Conservation (phyloP, 768 basidiomycete genomes). For the Paxillus involutus region DNA sequence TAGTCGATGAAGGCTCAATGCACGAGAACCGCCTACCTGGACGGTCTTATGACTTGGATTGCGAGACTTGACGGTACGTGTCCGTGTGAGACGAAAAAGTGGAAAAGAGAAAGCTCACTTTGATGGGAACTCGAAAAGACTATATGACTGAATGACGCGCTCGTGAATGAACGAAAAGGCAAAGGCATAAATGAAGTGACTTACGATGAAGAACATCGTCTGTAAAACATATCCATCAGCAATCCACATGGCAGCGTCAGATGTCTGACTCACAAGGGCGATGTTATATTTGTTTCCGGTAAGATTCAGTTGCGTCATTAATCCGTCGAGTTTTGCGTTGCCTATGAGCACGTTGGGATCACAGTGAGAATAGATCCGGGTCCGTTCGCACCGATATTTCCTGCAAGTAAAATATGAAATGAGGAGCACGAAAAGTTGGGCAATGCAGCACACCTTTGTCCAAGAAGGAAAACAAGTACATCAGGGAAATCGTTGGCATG, state of each 20-base stretch:
- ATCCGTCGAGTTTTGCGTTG: slow-evolving; percentile 67
- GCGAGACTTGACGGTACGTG: slow-evolving; percentile 24
- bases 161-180: too few species aligned
- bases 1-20: slow-evolving; percentile 33
- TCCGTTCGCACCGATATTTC: slow-evolving; percentile 49
- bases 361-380: not conserved
- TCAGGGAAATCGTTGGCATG: slow-evolving; percentile 27
- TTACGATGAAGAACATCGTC: slow-evolving; percentile 30
- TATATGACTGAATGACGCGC: too few species aligned
- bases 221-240: slow-evolving; percentile 19
- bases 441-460: slow-evolving; percentile 45
- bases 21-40: slow-evolving; percentile 14
- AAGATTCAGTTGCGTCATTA: slow-evolving; percentile 54
- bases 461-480: slow-evolving; percentile 63
- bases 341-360: slow-evolving; percentile 30
- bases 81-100: too few species aligned
- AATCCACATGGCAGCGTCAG: too few species aligned
- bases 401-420: slow-evolving; percentile 30
- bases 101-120: slow-evolving; percentile 42
- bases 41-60: slow-evolving; percentile 64
- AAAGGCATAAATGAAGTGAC: not conserved
- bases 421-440: not conserved
- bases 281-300: slow-evolving; percentile 64
- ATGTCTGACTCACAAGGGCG: slow-evolving; percentile 46
- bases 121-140: slow-evolving; percentile 53